A percentile compares a stretch with the other conserved stretches of the same genome.
These are phyloP conservation scores for Diaporthe sp. DNA, from an alignment of 2,329 filamentous ascomycete genomes.

Conservation along the genomic window DNA sequence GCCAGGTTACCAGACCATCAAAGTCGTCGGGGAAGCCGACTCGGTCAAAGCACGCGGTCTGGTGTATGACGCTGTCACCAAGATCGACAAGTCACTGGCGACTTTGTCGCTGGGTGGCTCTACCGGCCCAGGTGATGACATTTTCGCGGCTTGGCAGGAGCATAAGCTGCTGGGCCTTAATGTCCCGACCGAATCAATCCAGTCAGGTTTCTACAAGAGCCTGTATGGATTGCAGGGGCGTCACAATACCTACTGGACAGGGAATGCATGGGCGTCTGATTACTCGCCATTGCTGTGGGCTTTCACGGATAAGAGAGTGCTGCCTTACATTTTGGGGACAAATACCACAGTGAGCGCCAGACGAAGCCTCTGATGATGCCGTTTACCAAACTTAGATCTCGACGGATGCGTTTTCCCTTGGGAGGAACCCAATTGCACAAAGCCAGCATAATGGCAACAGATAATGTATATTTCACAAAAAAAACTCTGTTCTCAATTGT, in stretches of 20 bases:
- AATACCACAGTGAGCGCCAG: not conserved
- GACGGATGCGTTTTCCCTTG: fast-evolving
- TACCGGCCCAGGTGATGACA: not conserved
- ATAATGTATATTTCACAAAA: slow-evolving; percentile 19
- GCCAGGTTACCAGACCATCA: slow-evolving; percentile 13
- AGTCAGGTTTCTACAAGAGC: slow-evolving; percentile 4
- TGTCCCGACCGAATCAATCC: not conserved
- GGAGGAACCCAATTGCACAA: not conserved
- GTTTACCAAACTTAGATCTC: not conserved
- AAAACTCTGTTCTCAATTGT: not conserved
- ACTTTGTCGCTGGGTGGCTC: not conserved
- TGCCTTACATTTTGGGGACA: not conserved
- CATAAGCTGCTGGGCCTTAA: not conserved
- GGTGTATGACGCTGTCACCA: slow-evolving; percentile 1
- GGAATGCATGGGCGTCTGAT: slow-evolving; percentile 16
- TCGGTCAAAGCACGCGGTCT: not conserved
- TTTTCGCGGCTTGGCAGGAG: not conserved
- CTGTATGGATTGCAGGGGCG: slow-evolving; percentile 5
- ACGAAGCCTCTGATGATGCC: not conserved
- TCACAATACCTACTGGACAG: slow-evolving; percentile 12
- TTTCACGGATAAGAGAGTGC: slow-evolving; percentile 4
- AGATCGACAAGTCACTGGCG: slow-evolving; percentile 6
- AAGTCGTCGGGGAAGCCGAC: slow-evolving; percentile 7
- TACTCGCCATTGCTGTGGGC: slow-evolving; percentile 9
- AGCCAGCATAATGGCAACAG: not conserved